These are phyloP conservation scores for Eutypa lata DNA, from an alignment of 2,329 filamentous ascomycete genomes.

Conservation along the genomic window DNA sequence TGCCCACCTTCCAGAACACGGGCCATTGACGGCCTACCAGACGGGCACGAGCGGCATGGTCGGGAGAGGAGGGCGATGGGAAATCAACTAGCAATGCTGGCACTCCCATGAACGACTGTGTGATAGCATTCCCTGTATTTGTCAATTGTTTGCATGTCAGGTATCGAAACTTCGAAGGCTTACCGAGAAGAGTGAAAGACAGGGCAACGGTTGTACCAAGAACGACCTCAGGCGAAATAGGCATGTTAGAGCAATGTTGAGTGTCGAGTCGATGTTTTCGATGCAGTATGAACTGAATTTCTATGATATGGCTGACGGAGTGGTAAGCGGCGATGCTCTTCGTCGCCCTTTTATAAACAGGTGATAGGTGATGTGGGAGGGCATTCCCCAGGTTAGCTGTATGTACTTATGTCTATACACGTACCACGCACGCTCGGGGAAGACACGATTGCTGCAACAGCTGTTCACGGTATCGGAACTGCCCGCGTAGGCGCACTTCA, in stretches of 20 bases:
- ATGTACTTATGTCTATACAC: too few species aligned
- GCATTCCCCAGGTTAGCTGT: too few species aligned
- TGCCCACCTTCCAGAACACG: constrained; percentile 47
- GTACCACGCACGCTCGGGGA: too few species aligned
- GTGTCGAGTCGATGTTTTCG: too few species aligned
- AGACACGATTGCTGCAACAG: too few species aligned
- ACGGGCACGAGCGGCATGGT: constrained; percentile 38
- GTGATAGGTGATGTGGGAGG: too few species aligned
- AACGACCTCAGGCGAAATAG: constrained; percentile 28
- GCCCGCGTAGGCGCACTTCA: too few species aligned
- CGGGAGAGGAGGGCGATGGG: constrained; percentile 35
- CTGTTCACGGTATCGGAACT: too few species aligned
- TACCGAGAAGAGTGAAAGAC: constrained; percentile 47
- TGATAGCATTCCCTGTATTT: constrained; percentile 45
- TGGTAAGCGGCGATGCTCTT: too few species aligned
- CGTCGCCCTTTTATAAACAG: too few species aligned
- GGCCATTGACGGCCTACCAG: constrained; percentile 48
- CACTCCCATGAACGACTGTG: constrained; percentile 50
- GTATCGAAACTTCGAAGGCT: constrained; percentile 5
- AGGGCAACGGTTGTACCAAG: constrained; percentile 43
- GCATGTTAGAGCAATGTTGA: constrained; percentile 7
- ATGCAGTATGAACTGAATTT: too few species aligned
- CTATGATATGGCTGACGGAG: too few species aligned
- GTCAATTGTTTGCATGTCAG: neutral
- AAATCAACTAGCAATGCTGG: constrained; percentile 46